phyloP scores from a whole-genome alignment of 495 filamentous ascomycete genomes.

The Apiosordaria backusii region DNA sequence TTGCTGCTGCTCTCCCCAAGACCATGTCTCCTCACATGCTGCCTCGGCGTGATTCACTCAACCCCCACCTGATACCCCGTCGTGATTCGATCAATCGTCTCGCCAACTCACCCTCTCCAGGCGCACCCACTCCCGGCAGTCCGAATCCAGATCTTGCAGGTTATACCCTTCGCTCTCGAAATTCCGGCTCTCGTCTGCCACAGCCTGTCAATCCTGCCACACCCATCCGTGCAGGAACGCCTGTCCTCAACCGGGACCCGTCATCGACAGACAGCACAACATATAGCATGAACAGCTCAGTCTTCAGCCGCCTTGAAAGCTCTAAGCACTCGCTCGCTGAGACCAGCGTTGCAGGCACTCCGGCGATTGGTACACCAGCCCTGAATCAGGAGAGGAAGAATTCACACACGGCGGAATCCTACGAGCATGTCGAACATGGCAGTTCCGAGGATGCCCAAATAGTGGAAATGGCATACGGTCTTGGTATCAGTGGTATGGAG shows the following conservation, averaged over 20 bases:
- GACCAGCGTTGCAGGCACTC: slow-evolving; percentile 26
- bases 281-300: slow-evolving; percentile 33
- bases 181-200: slow-evolving; percentile 32
- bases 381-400: slow-evolving; percentile 1
- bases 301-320: slow-evolving; percentile 26
- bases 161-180: slow-evolving; percentile 28
- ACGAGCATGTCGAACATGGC: slow-evolving; percentile 1
- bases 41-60: background rate
- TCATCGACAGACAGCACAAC: slow-evolving; percentile 36
- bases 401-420: background rate
- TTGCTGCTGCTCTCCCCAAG: slow-evolving; percentile 9
- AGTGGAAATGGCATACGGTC: slow-evolving; percentile 15
- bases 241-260: slow-evolving; percentile 27
- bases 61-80: slow-evolving; percentile 8
- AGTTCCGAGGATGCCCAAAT: slow-evolving; percentile 1
- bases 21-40: background rate
- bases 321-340: slow-evolving; percentile 26
- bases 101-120: slow-evolving; percentile 10
- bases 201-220: slow-evolving; percentile 29
- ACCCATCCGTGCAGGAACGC: slow-evolving; percentile 31
- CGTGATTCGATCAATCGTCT: slow-evolving; percentile 18
- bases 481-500: slow-evolving; percentile 17
- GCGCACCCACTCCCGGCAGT: slow-evolving; percentile 8
- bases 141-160: slow-evolving; percentile 22
- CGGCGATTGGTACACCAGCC: slow-evolving; percentile 19